These are phyloP conservation scores for Marasmius fiardii DNA, from an alignment of 1,284 basidiomycete species.

Conservation along the genomic window DNA sequence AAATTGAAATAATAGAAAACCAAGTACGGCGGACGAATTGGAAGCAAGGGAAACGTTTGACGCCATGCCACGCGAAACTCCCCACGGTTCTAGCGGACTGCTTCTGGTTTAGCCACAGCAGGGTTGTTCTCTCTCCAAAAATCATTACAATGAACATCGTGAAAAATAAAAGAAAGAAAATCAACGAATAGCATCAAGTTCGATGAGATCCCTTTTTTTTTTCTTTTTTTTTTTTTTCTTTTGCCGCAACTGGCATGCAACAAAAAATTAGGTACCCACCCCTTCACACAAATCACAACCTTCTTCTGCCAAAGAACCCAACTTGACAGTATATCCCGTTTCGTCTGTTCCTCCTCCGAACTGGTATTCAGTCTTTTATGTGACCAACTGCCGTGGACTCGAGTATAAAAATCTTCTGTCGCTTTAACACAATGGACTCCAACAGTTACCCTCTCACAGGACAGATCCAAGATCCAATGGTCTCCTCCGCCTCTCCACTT, in stretches of 20 bases:
- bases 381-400: background rate
- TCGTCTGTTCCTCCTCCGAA: background rate
- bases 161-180: no score
- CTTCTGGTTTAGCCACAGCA: no score
- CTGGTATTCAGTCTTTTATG: background rate
- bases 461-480: no score
- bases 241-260: background rate
- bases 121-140: no score
- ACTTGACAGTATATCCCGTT: constrained; percentile 5
- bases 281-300: background rate
- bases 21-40: background rate
- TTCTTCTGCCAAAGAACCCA: constrained; percentile 2
- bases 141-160: no score
- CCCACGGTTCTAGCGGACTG: constrained; percentile 5
- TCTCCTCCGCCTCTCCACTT: no score
- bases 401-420: background rate
- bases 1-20: background rate
- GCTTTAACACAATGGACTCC: no score
- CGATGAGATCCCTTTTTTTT: no score
- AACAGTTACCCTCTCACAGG: no score
- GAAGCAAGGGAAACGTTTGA: no score
- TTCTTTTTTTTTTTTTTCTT: no score
- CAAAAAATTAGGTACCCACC: background rate
- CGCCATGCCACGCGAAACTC: background rate
- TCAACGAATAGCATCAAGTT: no score